phyloP scores from a whole-genome alignment of 495 filamentous ascomycete genomes.

The Penicillium cataractarum region DNA sequence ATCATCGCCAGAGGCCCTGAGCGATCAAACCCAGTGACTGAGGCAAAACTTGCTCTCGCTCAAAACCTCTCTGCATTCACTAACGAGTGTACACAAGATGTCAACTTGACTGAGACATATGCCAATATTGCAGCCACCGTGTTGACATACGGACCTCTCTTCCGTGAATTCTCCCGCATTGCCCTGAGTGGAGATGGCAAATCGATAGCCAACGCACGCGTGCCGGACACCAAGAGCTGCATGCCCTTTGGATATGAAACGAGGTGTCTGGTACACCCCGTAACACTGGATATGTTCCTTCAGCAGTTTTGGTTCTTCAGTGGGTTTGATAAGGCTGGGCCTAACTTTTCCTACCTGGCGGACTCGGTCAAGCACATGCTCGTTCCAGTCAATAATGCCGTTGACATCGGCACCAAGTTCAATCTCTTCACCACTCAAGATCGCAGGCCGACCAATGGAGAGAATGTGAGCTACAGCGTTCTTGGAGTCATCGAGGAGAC shows the following conservation, averaged over 20 bases:
- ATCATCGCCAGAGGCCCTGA: slow-evolving; percentile 34
- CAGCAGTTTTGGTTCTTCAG: slow-evolving; percentile 39
- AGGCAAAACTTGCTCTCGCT: slow-evolving; percentile 7
- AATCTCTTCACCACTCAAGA: slow-evolving; percentile 27
- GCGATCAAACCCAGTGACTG: slow-evolving; percentile 31
- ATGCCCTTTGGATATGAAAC: slow-evolving; percentile 55
- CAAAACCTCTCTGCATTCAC: neutral
- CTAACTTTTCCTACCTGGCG: slow-evolving; percentile 22
- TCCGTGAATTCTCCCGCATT: slow-evolving; percentile 36
- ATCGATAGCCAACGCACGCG: slow-evolving; percentile 37
- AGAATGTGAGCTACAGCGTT: slow-evolving; percentile 26
- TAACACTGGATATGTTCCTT: slow-evolving; percentile 47
- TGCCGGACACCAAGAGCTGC: slow-evolving; percentile 46
- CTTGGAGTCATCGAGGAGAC: slow-evolving; percentile 29
- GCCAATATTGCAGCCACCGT: slow-evolving; percentile 28
- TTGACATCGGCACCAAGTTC: slow-evolving; percentile 24
- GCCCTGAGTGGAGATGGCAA: slow-evolving; percentile 14
- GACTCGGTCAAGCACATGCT: slow-evolving; percentile 28
- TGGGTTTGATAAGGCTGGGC: slow-evolving; percentile 27
- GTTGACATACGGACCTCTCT: slow-evolving; percentile 44
- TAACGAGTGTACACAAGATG: slow-evolving; percentile 15
- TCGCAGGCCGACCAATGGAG: slow-evolving; percentile 40
- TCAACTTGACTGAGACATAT: slow-evolving; percentile 24
- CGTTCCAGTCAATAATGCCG: slow-evolving; percentile 16
- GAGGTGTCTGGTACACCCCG: slow-evolving; percentile 48